A percentile compares a stretch with the other conserved stretches of the same genome.
phyloP scores from a whole-genome alignment of 805 yeast genomes.

The Isabelozyma pseudorhagii region DNA sequence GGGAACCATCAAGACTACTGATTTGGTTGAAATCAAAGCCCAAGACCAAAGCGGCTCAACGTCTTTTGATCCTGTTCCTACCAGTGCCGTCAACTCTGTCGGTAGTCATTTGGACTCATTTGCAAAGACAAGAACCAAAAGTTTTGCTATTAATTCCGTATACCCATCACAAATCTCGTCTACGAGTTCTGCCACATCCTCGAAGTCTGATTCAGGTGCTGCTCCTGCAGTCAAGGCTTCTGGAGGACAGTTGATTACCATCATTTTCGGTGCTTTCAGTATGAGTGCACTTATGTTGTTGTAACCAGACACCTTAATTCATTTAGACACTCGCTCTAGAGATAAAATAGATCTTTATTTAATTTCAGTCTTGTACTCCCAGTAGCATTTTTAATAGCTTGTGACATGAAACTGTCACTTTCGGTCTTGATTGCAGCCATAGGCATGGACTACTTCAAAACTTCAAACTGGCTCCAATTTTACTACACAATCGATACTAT shows the following conservation, averaged over 20 bases:
- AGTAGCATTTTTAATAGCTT: too few relatives aligned
- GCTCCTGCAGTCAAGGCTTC: not conserved
- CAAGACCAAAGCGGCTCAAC: constrained; percentile 2
- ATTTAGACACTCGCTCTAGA: too few relatives aligned
- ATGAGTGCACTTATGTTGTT: constrained; percentile 1
- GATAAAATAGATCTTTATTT: too few relatives aligned
- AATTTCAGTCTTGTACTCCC: too few relatives aligned
- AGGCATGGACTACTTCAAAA: too few relatives aligned
- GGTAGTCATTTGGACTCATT: constrained; percentile 3
- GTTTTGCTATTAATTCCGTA: not conserved
- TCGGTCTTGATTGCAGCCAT: too few relatives aligned
- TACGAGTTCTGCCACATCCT: constrained; percentile 5
- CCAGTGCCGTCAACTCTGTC: not conserved
- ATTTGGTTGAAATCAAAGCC: constrained; percentile 7
- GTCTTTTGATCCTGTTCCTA: not conserved
- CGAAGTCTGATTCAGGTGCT: not conserved
- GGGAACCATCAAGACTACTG: constrained; percentile 10
- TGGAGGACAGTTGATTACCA: not conserved
- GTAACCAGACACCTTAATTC: not conserved
- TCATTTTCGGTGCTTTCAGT: constrained; percentile 2
- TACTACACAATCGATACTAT: too few relatives aligned
- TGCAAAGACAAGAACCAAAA: constrained; percentile 1
- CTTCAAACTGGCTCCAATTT: too few relatives aligned
- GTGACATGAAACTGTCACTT: too few relatives aligned
- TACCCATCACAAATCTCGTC: not conserved